phyloP scores from a whole-genome alignment of 305 asterid species.

The Fraxinus xanthoxyloides region DNA sequence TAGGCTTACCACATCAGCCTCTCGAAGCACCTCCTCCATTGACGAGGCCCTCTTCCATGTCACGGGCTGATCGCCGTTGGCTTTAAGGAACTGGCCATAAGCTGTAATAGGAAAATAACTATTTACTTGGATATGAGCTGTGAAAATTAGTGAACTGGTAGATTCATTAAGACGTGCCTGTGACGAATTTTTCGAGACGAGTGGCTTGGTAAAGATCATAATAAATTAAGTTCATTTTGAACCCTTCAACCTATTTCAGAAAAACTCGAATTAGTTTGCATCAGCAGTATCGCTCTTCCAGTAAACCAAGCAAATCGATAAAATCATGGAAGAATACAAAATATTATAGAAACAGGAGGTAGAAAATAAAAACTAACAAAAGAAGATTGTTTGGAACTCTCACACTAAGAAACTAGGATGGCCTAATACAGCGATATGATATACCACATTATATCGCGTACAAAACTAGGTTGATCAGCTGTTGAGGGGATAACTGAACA shows the following conservation, averaged over 20 bases:
- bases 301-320: neutral
- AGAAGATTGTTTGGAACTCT: too few species aligned
- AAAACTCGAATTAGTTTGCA: slow-evolving; percentile 2
- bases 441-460: neutral
- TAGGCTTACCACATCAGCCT: slow-evolving; percentile 75
- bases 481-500: neutral
- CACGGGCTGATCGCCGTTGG: slow-evolving; percentile 88
- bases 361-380: neutral
- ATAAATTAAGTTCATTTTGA: slow-evolving; percentile 96
- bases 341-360: neutral
- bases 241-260: slow-evolving; percentile 79
- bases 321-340: neutral
- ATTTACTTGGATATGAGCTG: neutral
- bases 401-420: neutral
- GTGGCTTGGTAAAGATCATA: slow-evolving; percentile 94
- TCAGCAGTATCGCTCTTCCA: slow-evolving; percentile 14
- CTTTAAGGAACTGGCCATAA: slow-evolving; percentile 84
- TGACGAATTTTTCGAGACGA: slow-evolving; percentile 88
- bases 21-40: slow-evolving; percentile 92
- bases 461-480: neutral
- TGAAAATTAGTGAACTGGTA: slow-evolving; percentile 7
- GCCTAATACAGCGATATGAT: neutral
- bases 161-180: slow-evolving; percentile 48
- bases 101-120: slow-evolving; percentile 45
- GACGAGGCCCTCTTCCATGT: slow-evolving; percentile 87